Evolutionary conservation across 331 rosid genomes (phyloP).

Genomic region (Quercus phellos): DNA sequence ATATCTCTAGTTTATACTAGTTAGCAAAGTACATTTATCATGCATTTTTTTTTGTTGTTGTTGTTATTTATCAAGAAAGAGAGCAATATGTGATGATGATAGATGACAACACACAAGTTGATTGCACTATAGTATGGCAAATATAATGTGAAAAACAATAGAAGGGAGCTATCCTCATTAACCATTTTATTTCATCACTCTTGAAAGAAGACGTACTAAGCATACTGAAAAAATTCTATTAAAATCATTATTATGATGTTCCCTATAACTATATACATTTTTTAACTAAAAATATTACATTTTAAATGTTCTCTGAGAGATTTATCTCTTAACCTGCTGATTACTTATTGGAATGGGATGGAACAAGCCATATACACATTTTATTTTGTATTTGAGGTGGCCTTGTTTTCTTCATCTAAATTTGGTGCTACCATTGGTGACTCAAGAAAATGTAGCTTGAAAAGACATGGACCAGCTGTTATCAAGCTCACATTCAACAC

Average conservation of each 20-base stretch:
- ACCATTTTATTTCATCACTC: neutral
- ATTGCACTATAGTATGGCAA: neutral
- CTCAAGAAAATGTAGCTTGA: neutral
- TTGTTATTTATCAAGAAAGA: neutral
- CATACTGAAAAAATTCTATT: neutral
- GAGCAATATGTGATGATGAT: neutral
- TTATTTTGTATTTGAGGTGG: neutral
- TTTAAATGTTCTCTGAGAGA: neutral
- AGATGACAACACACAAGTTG: neutral
- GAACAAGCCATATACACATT: too few species aligned
- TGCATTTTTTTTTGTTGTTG: neutral
- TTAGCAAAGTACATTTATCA: neutral
- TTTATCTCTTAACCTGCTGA: neutral
- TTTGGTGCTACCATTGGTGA: neutral
- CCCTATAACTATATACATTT: neutral
- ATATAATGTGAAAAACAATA: neutral
- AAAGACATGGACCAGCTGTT: neutral
- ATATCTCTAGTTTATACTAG: neutral
- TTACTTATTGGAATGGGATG: neutral
- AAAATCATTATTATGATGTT: neutral
- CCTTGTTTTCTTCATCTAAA: neutral
- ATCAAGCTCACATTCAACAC: too few species aligned
- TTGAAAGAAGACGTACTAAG: neutral
- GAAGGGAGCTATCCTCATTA: neutral
- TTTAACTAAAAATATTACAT: neutral